Conservation (phyloP, 139 green algal genomes). For the Chlamydomonas sp. region DNA sequence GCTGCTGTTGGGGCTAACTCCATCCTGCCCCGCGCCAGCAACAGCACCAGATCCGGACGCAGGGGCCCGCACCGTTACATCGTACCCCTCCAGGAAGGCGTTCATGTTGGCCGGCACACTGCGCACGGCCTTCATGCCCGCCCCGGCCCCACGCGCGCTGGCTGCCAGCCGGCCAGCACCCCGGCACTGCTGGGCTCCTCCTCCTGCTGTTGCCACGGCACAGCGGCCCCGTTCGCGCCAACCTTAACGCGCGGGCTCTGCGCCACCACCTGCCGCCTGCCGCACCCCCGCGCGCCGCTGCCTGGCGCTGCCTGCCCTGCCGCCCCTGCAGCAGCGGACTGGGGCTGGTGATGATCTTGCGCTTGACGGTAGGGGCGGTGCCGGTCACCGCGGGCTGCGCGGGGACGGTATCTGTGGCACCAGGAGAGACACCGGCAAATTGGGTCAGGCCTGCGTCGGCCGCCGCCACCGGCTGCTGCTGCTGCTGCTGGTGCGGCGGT, state of each 20-base stretch:
- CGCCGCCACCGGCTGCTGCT: too few species aligned
- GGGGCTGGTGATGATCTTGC: conserved; percentile 36
- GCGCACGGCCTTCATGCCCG: conserved; percentile 28
- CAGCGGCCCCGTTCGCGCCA: too few species aligned
- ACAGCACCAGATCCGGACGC: too few species aligned
- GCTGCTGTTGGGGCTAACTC: background rate
- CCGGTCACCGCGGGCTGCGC: background rate
- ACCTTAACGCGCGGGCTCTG: conserved; percentile 30
- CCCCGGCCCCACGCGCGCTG: background rate
- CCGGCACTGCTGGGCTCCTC: background rate
- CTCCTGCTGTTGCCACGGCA: conserved; percentile 2
- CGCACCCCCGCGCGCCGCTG: background rate
- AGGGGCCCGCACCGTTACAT: conserved; percentile 14
- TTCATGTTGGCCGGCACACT: conserved; percentile 36
- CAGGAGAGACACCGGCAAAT: too few species aligned
- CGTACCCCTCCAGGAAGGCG: conserved; percentile 2
- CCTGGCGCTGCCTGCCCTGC: background rate
- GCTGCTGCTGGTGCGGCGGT: too few species aligned
- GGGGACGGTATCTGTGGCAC: background rate
- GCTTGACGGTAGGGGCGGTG: conserved; percentile 3
- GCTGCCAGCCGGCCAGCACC: conserved; percentile 17
- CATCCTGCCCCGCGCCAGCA: too few species aligned
- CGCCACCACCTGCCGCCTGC: background rate
- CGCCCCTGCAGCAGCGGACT: conserved; percentile 24
- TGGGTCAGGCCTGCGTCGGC: too few species aligned